These are phyloP conservation scores for Nannizziopsis barbatae DNA, from an alignment of 2,329 filamentous ascomycete species.

Conservation along the genomic window DNA sequence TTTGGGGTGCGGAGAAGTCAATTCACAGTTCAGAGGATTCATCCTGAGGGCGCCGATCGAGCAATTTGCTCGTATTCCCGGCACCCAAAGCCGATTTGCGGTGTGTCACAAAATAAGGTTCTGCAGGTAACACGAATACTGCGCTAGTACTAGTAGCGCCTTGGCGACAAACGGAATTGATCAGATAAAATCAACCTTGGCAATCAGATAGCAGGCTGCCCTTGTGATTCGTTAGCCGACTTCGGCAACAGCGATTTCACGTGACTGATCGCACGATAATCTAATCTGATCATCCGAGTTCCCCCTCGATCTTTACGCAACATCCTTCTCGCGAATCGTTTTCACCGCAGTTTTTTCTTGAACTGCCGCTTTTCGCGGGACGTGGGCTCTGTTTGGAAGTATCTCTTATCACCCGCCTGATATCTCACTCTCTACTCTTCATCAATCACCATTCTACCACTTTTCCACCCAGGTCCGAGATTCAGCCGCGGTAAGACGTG, in stretches of 20 bases:
- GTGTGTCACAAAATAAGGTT: background rate
- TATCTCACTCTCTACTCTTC: too few relatives aligned
- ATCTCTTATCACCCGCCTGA: too few relatives aligned
- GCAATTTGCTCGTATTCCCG: too few relatives aligned
- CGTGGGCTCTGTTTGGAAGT: too few relatives aligned
- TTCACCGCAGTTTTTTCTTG: background rate
- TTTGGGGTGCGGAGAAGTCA: too few relatives aligned
- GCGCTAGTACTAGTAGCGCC: background rate
- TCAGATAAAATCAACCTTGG: constrained; percentile 14
- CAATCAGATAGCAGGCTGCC: constrained; percentile 12
- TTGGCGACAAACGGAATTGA: background rate
- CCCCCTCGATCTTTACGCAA: constrained; percentile 5
- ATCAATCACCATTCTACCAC: too few relatives aligned
- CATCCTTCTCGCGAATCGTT: background rate
- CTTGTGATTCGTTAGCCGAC: constrained; percentile 8
- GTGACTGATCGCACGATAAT: constrained; percentile 19
- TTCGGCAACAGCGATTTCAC: constrained; percentile 12
- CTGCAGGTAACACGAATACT: background rate
- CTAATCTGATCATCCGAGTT: constrained; percentile 19
- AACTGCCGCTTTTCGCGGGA: background rate
- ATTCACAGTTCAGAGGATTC: too few relatives aligned
- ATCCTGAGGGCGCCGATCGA: too few relatives aligned
- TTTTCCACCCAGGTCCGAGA: too few relatives aligned
- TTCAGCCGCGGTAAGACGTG: too few relatives aligned
- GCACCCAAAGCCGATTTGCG: too few relatives aligned